Evolutionary conservation across 2,329 filamentous ascomycete species (phyloP).

Genomic region (Chrysosporium queenslandicum): DNA sequence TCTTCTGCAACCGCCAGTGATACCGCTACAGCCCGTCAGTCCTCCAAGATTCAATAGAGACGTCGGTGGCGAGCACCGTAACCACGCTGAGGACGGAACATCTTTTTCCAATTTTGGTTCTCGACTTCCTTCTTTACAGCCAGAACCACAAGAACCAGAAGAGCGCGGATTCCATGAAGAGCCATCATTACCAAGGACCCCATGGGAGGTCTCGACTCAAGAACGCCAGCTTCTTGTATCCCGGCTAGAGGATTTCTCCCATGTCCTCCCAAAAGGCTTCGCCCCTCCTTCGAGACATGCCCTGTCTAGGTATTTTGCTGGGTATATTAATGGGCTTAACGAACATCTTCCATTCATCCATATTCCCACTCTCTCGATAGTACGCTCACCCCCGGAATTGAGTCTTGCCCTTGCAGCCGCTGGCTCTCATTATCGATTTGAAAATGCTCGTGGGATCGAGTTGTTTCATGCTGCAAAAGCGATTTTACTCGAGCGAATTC

Average conservation of each 20-base stretch:
- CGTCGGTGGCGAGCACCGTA: constrained; percentile 31
- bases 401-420: constrained; percentile 44
- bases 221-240: constrained; percentile 38
- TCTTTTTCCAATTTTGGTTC: constrained; percentile 43
- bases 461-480: constrained; percentile 49
- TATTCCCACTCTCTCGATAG: constrained; percentile 39
- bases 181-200: constrained; percentile 30
- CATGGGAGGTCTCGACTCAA: constrained; percentile 40
- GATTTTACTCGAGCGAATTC: constrained; percentile 45
- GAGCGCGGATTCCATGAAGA: constrained; percentile 37
- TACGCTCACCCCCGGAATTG: constrained; percentile 40
- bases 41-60: constrained; percentile 32
- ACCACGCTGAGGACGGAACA: constrained; percentile 32
- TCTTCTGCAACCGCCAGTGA: constrained; percentile 29
- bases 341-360: constrained; percentile 46
- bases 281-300: constrained; percentile 41
- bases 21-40: constrained; percentile 24
- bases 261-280: constrained; percentile 39
- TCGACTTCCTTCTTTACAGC: constrained; percentile 39
- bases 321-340: constrained; percentile 43
- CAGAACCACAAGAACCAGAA: constrained; percentile 38
- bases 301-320: constrained; percentile 42
- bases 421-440: constrained; percentile 41
- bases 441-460: constrained; percentile 44
- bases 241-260: constrained; percentile 39